Evolutionary conservation across 1,284 basidiomycete genomes (phyloP).

Genomic region (Leccinum griseonigrum): DNA sequence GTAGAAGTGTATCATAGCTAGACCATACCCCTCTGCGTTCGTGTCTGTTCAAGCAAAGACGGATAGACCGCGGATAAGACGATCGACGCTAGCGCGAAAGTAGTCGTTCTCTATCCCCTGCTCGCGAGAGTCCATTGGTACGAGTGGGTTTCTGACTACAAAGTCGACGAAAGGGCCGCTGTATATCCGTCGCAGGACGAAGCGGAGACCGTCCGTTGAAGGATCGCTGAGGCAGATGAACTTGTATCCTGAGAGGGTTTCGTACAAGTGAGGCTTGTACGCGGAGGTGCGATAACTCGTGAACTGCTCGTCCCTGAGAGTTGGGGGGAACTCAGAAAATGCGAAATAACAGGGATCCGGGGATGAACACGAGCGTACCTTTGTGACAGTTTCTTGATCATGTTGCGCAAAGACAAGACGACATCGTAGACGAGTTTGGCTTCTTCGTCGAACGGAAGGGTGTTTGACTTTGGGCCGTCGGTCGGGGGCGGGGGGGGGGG

Average conservation of each 20-base stretch:
- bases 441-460: conserved; percentile 93
- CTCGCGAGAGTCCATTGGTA: conserved; percentile 76
- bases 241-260: conserved; percentile 91
- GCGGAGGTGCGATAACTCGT: conserved; percentile 87
- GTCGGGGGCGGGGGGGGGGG: conserved; percentile 16
- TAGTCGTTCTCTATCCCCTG: conserved; percentile 91
- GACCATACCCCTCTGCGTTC: conserved; percentile 19
- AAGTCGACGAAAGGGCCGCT: conserved; percentile 93
- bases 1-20: conserved; percentile 24
- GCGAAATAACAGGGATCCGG: neutral
- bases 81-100: conserved; percentile 81
- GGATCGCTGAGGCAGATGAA: conserved; percentile 95
- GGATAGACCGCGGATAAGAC: conserved; percentile 67
- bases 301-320: conserved; percentile 81
- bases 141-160: conserved; percentile 89
- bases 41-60: conserved; percentile 46
- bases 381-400: conserved; percentile 92
- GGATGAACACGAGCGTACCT: conserved; percentile 38
- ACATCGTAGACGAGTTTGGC: conserved; percentile 98
- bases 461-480: conserved; percentile 38
- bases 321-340: neutral
- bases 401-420: conserved; percentile 87
- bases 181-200: conserved; percentile 86
- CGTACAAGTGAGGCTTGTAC: conserved; percentile 93
- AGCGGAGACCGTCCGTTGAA: conserved; percentile 76